Evolutionary conservation across 768 basidiomycete genomes (phyloP).

Genomic region (Tricholoma bakamatsutake): DNA sequence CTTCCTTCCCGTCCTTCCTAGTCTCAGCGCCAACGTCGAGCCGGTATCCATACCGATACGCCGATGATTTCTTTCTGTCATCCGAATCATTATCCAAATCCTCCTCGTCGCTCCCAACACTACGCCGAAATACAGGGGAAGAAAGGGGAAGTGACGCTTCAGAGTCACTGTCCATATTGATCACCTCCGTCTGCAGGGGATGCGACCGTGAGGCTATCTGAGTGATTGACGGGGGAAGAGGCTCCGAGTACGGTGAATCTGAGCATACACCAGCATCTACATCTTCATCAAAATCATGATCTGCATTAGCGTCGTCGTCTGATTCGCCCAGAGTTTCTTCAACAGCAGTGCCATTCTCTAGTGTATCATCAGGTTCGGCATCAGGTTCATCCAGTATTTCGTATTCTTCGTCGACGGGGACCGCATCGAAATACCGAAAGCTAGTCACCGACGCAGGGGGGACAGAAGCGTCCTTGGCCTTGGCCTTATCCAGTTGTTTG

Average conservation of each 20-base stretch:
- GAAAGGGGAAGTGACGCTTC: neutral
- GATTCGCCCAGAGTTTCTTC: neutral
- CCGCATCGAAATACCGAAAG: neutral
- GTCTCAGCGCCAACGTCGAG: constrained; percentile 16
- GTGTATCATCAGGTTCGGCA: neutral
- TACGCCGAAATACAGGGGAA: neutral
- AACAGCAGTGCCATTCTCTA: neutral
- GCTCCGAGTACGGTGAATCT: neutral
- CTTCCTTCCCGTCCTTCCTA: constrained; percentile 1
- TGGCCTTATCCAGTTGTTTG: neutral
- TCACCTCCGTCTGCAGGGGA: neutral
- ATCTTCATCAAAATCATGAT: constrained; percentile 3
- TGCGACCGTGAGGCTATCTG: neutral
- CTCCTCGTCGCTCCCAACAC: neutral
- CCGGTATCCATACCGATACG: constrained; percentile 20
- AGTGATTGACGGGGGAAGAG: neutral
- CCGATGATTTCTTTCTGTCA: constrained; percentile 1
- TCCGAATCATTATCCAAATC: neutral
- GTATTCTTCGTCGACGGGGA: neutral
- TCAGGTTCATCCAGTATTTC: neutral
- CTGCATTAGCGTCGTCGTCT: neutral
- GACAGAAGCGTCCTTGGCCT: neutral
- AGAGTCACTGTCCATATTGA: neutral
- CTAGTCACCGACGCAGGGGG: neutral
- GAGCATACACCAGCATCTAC: constrained; percentile 1